Evolutionary conservation across 306 rosid species (phyloP), one percentile per base, ranked within the genome.

Genomic region (Vigna hirtella): DNA sequence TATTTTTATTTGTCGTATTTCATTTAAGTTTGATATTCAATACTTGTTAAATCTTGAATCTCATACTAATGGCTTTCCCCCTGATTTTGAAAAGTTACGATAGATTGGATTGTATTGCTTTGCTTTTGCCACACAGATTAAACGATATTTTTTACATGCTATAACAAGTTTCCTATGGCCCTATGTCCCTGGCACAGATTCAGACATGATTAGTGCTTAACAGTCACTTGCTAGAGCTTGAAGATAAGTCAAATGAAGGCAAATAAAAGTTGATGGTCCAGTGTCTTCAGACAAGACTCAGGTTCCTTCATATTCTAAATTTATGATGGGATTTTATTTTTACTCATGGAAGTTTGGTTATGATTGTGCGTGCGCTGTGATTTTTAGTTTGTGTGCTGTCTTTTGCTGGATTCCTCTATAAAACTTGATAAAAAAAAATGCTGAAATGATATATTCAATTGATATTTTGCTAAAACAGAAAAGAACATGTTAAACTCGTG

Each of bases 41-140:
- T 65, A 77, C 18, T 49, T 64, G 45, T 17, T 24, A 34, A 63
- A 58, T 69, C 40, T 70, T 48, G 30, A 43, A 78, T 59, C 82
- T 32, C 72, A 24, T 16, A 15, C 58, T 42, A 69, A 38, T 14
- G 57, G 55, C 7, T 78, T 57, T 77, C 59, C 74, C 32, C 74
- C 32, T 26, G 30, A 12, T 32, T 53, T 17, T 66, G 64, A 40
- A 36, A 65, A 32, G 17, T 49, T 49, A 76, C 34, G 30, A 34
- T 48, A 14, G 72, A 18, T n/a, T 1, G 22, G 30, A 50, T 48
- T 63, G 51, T 49, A 43, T 38, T 56, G 9, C 34, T 38, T 17
- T 63, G 9, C 49, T 55, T 12, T 62, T 59, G n/a, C 1, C 17
- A 20, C 15, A 40, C n/a, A 38, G 4, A 6, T 20, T 55, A 30